phyloP scores from a whole-genome alignment of 78 protist genomes.

The Cavenderia fasciculata region DNA sequence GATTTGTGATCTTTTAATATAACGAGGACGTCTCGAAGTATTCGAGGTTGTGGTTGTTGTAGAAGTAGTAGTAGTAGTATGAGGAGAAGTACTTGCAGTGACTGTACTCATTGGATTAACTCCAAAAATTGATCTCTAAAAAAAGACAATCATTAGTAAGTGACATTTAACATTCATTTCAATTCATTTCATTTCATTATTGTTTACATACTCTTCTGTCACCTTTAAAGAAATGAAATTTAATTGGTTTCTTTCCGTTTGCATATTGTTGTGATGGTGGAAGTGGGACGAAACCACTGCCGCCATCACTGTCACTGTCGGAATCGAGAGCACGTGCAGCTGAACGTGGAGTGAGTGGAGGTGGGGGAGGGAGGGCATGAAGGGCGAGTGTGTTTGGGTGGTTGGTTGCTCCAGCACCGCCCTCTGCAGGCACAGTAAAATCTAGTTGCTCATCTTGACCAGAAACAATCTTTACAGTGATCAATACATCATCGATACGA shows the following conservation, averaged over 20 bases:
- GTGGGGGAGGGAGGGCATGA: neutral
- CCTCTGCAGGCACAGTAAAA: slow-evolving; percentile 12
- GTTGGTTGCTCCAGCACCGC: neutral
- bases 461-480: slow-evolving; percentile 15
- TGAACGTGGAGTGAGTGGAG: neutral
- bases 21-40: no score
- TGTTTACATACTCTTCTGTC: no score
- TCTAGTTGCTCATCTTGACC: slow-evolving; percentile 14
- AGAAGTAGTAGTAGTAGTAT: neutral
- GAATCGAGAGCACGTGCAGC: neutral
- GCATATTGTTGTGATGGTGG: neutral
- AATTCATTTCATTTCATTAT: no score
- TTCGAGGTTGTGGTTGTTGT: neutral
- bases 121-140: no score
- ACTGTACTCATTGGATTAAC: no score
- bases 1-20: no score
- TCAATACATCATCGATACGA: slow-evolving; percentile 51
- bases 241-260: no score
- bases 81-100: neutral
- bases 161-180: no score
- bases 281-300: slow-evolving; percentile 22
- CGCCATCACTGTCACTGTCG: slow-evolving; percentile 11
- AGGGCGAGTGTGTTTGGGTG: neutral
- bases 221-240: no score
- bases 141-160: no score